Evolutionary conservation across 768 basidiomycete species (phyloP).

Genomic region (Leccinum barrowsii): DNA sequence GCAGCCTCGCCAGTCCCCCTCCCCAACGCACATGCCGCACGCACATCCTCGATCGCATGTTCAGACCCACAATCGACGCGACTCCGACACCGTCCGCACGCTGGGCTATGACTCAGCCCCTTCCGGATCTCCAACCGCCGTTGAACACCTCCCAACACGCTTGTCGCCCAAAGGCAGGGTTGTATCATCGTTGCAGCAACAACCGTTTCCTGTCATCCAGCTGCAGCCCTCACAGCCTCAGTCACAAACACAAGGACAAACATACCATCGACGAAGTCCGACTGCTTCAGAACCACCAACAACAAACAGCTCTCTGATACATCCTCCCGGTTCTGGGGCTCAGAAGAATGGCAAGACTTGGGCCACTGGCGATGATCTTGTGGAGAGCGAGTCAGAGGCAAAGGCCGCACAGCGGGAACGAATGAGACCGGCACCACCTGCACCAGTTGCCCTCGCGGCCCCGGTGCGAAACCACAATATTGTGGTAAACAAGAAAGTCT

Average conservation of each 20-base stretch:
- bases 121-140: slow-evolving; percentile 54
- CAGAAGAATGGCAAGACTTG: slow-evolving; percentile 41
- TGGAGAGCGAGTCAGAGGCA: slow-evolving; percentile 34
- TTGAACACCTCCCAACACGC: slow-evolving; percentile 37
- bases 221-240: slow-evolving; percentile 20
- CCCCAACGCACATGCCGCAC: slow-evolving; percentile 40
- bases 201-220: slow-evolving; percentile 27
- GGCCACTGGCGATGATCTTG: slow-evolving; percentile 43
- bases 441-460: slow-evolving; percentile 16
- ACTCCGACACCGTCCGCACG: slow-evolving; percentile 72
- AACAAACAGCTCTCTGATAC: slow-evolving; percentile 32
- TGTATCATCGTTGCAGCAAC: slow-evolving; percentile 21
- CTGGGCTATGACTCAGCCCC: slow-evolving; percentile 34
- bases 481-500: slow-evolving; percentile 66
- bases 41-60: slow-evolving; percentile 29
- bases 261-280: slow-evolving; percentile 63
- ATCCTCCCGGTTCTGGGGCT: slow-evolving; percentile 12
- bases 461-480: slow-evolving; percentile 40
- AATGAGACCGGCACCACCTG: slow-evolving; percentile 33
- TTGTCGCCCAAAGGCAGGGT: slow-evolving; percentile 30
- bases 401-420: slow-evolving; percentile 27
- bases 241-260: slow-evolving; percentile 23
- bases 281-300: slow-evolving; percentile 61
- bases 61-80: slow-evolving; percentile 59
- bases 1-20: slow-evolving; percentile 51